Evolutionary conservation across 805 yeast species (phyloP).

Genomic region (Starmerella bombi): DNA sequence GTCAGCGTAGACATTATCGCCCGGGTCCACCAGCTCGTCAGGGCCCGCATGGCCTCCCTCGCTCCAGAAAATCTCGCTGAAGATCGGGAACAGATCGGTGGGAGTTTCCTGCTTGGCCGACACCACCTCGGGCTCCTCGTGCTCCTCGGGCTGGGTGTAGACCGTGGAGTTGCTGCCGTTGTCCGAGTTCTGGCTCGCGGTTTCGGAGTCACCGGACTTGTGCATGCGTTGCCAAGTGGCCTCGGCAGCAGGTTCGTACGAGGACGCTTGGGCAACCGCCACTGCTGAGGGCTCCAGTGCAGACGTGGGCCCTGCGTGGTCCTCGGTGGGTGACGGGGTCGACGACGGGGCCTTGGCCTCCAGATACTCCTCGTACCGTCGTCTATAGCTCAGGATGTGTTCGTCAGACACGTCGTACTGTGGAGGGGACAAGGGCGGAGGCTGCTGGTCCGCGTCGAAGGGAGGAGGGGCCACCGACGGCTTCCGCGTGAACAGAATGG

Average conservation of each 20-base stretch:
- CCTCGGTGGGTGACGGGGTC: not conserved
- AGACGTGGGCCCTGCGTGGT: not conserved
- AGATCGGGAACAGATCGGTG: conserved; percentile 10
- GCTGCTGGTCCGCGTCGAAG: conserved; percentile 35
- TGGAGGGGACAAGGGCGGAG: conserved; percentile 30
- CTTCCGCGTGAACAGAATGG: conserved; percentile 40
- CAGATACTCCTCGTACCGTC: conserved; percentile 17
- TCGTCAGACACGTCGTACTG: conserved; percentile 16
- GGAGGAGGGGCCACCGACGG: conserved; percentile 56
- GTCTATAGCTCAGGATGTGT: conserved; percentile 14
- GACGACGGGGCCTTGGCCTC: not conserved
- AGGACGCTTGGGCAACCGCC: not conserved
- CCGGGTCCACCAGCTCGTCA: not conserved
- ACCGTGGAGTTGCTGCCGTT: conserved; percentile 8
- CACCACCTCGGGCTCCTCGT: conserved; percentile 1
- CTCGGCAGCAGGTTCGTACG: not conserved
- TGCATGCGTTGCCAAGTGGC: not conserved
- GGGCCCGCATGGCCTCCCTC: conserved; percentile 8
- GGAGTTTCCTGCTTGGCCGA: not conserved
- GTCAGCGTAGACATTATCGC: no score
- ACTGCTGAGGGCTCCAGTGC: not conserved
- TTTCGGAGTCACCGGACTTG: conserved; percentile 2
- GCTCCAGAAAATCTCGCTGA: conserved; percentile 21
- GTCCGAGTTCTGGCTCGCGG: conserved; percentile 4
- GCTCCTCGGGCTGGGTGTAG: conserved; percentile 9